Evolutionary conservation across 78 protist species (phyloP), one percentile per base, ranked within the genome.

Genomic region (Polysphondylium violaceum): DNA sequence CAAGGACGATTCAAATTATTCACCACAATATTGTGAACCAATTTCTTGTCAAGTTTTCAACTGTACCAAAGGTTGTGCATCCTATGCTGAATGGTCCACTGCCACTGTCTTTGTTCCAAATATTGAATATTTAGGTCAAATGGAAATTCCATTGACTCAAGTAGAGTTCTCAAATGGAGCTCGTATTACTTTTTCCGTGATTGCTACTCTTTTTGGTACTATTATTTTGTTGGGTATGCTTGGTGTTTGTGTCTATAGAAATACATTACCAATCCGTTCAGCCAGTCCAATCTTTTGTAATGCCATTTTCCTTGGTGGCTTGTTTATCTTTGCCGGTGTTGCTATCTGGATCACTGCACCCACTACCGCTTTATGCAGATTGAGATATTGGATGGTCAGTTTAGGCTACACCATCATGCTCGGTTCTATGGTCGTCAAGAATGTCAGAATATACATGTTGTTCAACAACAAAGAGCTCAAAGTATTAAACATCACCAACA

Each of bases 211-310:
- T 63, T 63, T 63, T 9, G 35, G 27, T 8, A 1, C 31, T 2
- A 33, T 33, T 12, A 43, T 63, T 14, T 63, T 63, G 27, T n/a
- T 3, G 35, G 35, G 27, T 38, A 31, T 63, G 33, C 0, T 0
- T 33, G 25, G 25, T 27, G 38, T 63, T 7, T 9, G 38, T 1
- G 17, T n/a, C 9, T 76, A 38, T 41, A 56, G 86, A 38, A 17
- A 56, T 3, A 59, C 68, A 3, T 43, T 43, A 63, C 23, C 63
- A 12, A 33, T 76, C 0, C 61, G 79, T 31, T 72, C 79, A 0
- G 79, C 79, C 1, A 72, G 79, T 53, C 79, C 79, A 23, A 19
- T 72, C 2, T 72, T 72, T 36, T 72, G 51, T 27, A 51, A 44
- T 27, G 31, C 53, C n/a, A 72, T 72, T 31, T 21, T 72, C 17